A percentile compares a stretch with the other conserved stretches of the same genome.
Evolutionary conservation across 2,329 filamentous ascomycete genomes (phyloP).

Genomic region (Xylariaceae sp.): DNA sequence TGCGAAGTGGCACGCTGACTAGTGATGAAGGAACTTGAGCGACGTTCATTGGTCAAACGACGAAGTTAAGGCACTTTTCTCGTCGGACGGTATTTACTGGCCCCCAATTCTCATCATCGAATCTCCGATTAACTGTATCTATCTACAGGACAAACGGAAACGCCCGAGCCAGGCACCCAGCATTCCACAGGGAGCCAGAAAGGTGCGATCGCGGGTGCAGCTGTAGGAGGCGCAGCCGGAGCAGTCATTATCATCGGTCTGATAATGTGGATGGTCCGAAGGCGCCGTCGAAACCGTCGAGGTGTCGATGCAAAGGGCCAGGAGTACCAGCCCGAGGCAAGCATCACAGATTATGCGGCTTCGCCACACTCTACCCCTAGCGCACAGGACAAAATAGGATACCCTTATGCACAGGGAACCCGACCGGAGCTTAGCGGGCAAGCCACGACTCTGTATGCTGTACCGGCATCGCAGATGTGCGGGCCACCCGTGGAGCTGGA

Average conservation of each 20-base stretch:
- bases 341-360: neutral
- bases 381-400: neutral
- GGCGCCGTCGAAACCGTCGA: neutral
- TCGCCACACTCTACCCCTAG: neutral
- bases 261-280: neutral
- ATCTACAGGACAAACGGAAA: no score
- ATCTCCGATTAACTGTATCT: no score
- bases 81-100: neutral
- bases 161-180: neutral
- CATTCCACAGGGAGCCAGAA: neutral
- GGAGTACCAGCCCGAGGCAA: neutral
- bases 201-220: neutral
- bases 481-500: neutral
- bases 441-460: neutral
- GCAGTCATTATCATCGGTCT: neutral
- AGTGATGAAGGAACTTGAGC: neutral
- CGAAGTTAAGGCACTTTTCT: neutral
- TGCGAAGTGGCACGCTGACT: neutral
- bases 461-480: neutral
- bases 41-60: neutral
- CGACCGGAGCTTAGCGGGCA: neutral
- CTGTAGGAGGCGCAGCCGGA: neutral
- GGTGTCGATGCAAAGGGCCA: no score
- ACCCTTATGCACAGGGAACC: neutral
- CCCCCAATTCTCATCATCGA: neutral